Evolutionary conservation across 1,284 basidiomycete genomes (phyloP).

Genomic region (Meripilus lineatus): DNA sequence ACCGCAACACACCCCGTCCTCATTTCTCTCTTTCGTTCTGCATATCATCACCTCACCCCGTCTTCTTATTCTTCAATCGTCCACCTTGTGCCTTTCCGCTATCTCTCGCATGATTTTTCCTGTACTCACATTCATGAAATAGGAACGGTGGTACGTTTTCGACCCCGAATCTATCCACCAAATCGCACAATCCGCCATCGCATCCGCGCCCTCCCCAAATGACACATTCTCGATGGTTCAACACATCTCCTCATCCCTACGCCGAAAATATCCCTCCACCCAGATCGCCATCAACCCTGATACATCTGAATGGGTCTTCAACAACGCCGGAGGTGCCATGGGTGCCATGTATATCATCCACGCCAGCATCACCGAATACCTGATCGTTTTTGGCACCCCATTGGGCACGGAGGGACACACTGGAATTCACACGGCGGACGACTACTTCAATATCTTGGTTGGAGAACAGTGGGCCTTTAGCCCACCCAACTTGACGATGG

Average conservation of each 20-base stretch:
- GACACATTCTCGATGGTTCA: conserved; percentile 67
- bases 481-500: conserved; percentile 78
- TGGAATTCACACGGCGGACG: conserved; percentile 92
- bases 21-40: no score
- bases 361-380: conserved; percentile 89
- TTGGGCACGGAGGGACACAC: conserved; percentile 96
- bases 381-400: conserved; percentile 94
- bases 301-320: conserved; percentile 89
- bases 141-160: conserved; percentile 69
- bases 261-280: conserved; percentile 55
- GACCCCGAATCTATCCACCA: conserved; percentile 61
- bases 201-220: conserved; percentile 41
- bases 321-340: conserved; percentile 98
- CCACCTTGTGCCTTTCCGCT: no score
- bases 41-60: no score
- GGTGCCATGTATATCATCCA: conserved; percentile 98
- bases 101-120: neutral
- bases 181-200: conserved; percentile 69
- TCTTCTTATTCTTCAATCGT: no score
- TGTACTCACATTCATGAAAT: neutral
- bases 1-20: no score
- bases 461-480: conserved; percentile 92
- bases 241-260: conserved; percentile 75
- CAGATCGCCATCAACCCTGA: conserved; percentile 59
- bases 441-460: conserved; percentile 94